These are phyloP conservation scores for Skeletonema menzelii DNA, from an alignment of 108 stramenopile species.

Conservation along the genomic window DNA sequence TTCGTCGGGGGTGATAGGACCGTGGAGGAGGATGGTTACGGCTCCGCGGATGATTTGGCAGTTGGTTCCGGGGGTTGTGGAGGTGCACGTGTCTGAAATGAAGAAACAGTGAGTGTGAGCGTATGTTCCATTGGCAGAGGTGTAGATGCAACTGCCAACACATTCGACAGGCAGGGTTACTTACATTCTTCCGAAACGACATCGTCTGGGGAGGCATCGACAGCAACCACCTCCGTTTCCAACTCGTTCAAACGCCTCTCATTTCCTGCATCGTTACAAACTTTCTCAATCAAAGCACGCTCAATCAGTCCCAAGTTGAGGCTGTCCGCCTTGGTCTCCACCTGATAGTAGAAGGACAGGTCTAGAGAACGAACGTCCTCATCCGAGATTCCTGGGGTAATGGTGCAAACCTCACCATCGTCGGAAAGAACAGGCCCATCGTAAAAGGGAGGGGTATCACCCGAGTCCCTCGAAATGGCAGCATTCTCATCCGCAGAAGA, in stretches of 20 bases:
- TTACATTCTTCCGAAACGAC: constrained; percentile 11
- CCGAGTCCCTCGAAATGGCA: not conserved
- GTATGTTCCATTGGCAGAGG: not conserved
- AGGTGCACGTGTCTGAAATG: constrained; percentile 9
- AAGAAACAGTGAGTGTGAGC: not conserved
- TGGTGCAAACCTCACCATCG: not conserved
- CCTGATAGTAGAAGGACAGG: constrained; percentile 18
- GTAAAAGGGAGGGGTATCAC: not conserved
- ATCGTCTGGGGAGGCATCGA: constrained; percentile 19
- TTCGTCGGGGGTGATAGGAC: not conserved
- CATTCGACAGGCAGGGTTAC: not conserved
- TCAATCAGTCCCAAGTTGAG: constrained; percentile 12
- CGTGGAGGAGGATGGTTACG: not conserved
- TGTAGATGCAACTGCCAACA: not conserved
- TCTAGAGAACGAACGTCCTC: not conserved
- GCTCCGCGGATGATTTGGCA: constrained; percentile 14
- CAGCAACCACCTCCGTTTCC: constrained; percentile 12
- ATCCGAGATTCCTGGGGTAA: not conserved
- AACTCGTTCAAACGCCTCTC: not conserved
- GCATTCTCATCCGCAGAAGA: not conserved
- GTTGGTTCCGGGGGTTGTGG: not conserved
- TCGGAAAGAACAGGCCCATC: not conserved
- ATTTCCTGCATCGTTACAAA: constrained; percentile 4
- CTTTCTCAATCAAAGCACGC: not conserved
- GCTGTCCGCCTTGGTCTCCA: constrained; percentile 12